Evolutionary conservation across 176 grass and related monocot species (phyloP).

Genomic region (bread wheat (Triticum aestivum)): IWGSC_CS_RefSeq_v2.1 NC_057794.1:60250141-60250640

Average conservation of each 20-base stretch:
- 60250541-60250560: background rate
- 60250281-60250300: background rate
- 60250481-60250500: background rate
- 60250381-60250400: background rate
- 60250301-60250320: background rate
- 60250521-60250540: background rate
- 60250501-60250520: background rate
- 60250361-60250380: background rate
- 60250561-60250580: background rate
- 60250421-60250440: background rate
- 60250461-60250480: background rate
- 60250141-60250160: background rate
- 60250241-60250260: background rate
- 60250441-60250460: background rate
- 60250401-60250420: background rate
- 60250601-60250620: slow-evolving; percentile 1
- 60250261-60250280: background rate
- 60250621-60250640: background rate
- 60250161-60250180: background rate
- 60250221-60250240: background rate
- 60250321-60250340: background rate
- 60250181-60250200: background rate
- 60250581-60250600: background rate
- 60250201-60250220: background rate
- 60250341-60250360: background rate